Base-by-base conservation (phyloP, 2,329 filamentous ascomycete species). In the Calonectria montana region DNA sequence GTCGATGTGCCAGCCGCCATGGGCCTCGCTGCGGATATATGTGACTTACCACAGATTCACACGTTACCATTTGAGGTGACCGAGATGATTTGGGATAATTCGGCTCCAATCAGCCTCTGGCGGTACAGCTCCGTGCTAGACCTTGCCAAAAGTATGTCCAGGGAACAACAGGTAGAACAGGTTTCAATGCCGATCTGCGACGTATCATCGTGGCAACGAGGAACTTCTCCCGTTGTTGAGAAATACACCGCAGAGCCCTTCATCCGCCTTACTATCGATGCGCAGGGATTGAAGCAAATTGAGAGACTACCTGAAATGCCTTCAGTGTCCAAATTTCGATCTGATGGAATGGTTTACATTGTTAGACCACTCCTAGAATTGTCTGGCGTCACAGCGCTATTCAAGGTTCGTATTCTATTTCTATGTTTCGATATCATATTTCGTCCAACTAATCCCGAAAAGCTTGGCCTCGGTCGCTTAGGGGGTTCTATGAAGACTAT, bases 111-210 rank as follows among this genome's bases (percentile, higher is more conserved):
- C n/a, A 55, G n/a, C n/a, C 47, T 65, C 25, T 65, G 63, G 63
- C 47, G 63, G 31, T 65, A 65, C 37, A 65, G 63, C 39, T 39
- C 63, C 4, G 63, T 65, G 15, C 35, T 65, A 18, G 47, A 65
- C 29, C 63, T 65, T 43, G 43, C 62, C 29, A 27, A n/a, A 10
- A 29, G 21, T 12, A n/a, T 65, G 16, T 65, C 63, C 18, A 15
- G 25, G 37, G 47, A 37, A 15, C 43, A 65, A 23, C 47, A 53
- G 7, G 25, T 43, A 21, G 63, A 55, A 37, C 63, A 65, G 6
- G 37, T 65, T 15, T 55, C 35, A 10, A 27, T 55, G 31, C 47
- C 31, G 3, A 50, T 65, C 21, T 50, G 63, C 21, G 63, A 65
- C 9, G 37, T 65, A 18, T 53, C 35, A 16, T 55, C 63, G 15